Base-by-base conservation (phyloP, 202 grass and related monocot genomes). In the Schoenoplectus tabernaemontani region DNA sequence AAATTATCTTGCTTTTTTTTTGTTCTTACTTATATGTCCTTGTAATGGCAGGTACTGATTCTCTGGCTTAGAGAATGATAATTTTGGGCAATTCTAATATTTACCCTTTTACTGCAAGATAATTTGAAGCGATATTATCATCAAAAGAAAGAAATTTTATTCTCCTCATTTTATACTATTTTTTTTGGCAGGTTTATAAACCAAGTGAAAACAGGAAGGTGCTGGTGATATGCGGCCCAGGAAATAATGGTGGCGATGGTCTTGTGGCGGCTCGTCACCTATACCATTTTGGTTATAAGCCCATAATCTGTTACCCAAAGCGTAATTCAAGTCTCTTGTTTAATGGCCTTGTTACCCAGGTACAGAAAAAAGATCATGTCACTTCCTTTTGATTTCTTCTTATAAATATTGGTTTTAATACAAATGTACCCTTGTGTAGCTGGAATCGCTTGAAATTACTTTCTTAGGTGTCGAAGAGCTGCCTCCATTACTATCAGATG, bases 201-300 rank as follows among this genome's bases (percentile, higher is more conserved):
- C 74, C 88, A 73, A 64, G 69, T 80, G 86, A 87, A 77, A 44
- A 85, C 57, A 76, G 79, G 68, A 87, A 82, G 76, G 86, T 87
- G 39, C 86, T 93, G 78, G 76, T 84, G 44, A 91, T 91, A 37
- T 91, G 88, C 70, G 86, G 88, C 66, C 91, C 84, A 64, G 88
- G 88, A 89, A 93, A 91, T 70, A 91, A 93, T 79, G 91, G 86
- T 12, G 91, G 91, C 22, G 91, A 91, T 88, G 91, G 91, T 89
- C 86, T 91, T 7, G 95, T 97, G 69, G 91, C 95, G 70, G 95
- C 95, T 90, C 91, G 91, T 17, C 95, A 97, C 87, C 86, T 94
- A 34, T 81, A 88, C 65, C 91, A 94, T 86, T 92, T 97, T 36
- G 89, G 89, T 59, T 94, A 94, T 67, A 77, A 83, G 26, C 84